These are phyloP conservation scores for Fusarium chaquense DNA, from an alignment of 2,329 filamentous ascomycete genomes.

Conservation along the genomic window DNA sequence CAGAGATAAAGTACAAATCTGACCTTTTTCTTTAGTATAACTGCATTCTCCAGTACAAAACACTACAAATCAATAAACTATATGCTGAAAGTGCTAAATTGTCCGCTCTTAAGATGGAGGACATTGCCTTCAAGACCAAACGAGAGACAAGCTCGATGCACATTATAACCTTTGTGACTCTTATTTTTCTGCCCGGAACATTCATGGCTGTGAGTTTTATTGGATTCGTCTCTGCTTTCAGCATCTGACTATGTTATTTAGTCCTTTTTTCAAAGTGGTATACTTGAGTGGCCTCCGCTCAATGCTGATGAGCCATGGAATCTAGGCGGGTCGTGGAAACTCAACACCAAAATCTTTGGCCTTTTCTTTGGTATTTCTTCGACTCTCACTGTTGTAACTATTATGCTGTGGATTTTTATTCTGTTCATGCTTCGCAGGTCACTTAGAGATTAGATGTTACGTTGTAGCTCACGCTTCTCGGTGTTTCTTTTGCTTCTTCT, in stretches of 20 bases:
- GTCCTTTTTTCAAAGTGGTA: constrained; percentile 38
- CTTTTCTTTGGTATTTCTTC: constrained; percentile 20
- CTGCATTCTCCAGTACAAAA: constrained; percentile 27
- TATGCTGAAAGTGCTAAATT: constrained; percentile 28
- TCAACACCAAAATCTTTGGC: constrained; percentile 11
- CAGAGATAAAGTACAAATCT: neutral
- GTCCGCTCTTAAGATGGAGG: constrained; percentile 32
- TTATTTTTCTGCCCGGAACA: constrained; percentile 31
- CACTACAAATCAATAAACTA: constrained; percentile 21
- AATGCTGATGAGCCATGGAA: neutral
- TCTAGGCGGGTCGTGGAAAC: neutral
- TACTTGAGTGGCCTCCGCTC: constrained; percentile 16
- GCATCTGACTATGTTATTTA: neutral
- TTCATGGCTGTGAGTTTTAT: constrained; percentile 34
- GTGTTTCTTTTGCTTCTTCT: neutral
- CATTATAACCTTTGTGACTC: constrained; percentile 31
- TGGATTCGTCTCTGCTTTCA: neutral
- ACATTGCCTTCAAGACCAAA: constrained; percentile 36
- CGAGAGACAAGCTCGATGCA: constrained; percentile 38
- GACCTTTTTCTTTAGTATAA: constrained; percentile 18
- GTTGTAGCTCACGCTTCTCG: neutral
- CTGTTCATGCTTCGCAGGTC: constrained; percentile 16
- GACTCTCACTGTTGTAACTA: neutral
- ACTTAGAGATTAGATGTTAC: neutral
- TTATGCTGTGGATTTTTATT: constrained; percentile 6